Evolutionary conservation across 139 green algal genomes (phyloP).

Genomic region (Chlorella sp.): DNA sequence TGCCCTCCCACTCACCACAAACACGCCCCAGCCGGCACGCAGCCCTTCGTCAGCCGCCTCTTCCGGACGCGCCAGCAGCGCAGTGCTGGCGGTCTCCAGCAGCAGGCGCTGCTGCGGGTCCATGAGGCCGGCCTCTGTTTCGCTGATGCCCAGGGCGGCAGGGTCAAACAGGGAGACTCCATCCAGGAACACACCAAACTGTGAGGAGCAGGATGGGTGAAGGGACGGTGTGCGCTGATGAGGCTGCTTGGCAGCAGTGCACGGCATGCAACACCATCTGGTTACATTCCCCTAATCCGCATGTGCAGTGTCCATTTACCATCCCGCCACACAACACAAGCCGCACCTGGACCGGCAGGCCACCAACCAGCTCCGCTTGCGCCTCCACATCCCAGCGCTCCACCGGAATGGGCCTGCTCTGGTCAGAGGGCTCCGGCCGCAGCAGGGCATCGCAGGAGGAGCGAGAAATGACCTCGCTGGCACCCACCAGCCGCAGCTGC

Average conservation of each 20-base stretch:
- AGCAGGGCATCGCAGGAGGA: conserved; percentile 26
- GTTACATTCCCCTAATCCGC: too few relatives aligned
- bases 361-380: conserved; percentile 15
- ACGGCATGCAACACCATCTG: too few relatives aligned
- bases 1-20: conserved; percentile 38
- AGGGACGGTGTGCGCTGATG: too few relatives aligned
- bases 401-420: conserved; percentile 49
- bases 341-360: conserved; percentile 59
- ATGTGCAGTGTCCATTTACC: too few relatives aligned
- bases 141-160: conserved; percentile 32
- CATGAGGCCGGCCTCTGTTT: conserved; percentile 72
- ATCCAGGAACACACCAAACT: conserved; percentile 74
- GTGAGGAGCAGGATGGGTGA: not conserved
- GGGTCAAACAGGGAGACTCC: conserved; percentile 67
- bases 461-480: not conserved
- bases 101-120: conserved; percentile 88
- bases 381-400: conserved; percentile 61
- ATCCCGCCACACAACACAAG: too few relatives aligned
- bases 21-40: conserved; percentile 47
- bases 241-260: too few relatives aligned
- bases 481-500: conserved; percentile 28
- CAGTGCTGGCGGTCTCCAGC: conserved; percentile 60
- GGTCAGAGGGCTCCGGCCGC: conserved; percentile 19
- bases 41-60: conserved; percentile 37
- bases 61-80: conserved; percentile 9